A percentile compares a stretch with the other conserved stretches of the same genome.
phyloP scores from a whole-genome alignment of 805 yeast genomes.

The Lachancea sp. region DNA sequence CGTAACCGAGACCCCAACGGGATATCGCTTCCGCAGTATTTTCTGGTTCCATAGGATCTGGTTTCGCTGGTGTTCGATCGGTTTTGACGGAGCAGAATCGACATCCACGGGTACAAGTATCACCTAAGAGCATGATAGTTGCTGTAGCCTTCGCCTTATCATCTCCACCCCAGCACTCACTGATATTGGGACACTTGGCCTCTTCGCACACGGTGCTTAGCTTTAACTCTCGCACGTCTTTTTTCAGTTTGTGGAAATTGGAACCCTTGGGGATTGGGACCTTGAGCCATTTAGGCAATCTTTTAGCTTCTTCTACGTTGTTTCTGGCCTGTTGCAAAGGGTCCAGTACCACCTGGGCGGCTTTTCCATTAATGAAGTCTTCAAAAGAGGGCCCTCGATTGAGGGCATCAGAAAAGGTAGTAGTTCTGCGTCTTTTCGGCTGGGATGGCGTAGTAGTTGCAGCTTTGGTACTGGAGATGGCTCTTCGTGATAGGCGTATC shows the following conservation, averaged over 20 bases:
- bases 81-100: conserved; percentile 97
- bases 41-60: conserved; percentile 96
- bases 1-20: conserved; percentile 98
- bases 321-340: conserved; percentile 69
- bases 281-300: conserved; percentile 89
- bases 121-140: conserved; percentile 96
- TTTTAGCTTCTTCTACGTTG: conserved; percentile 51
- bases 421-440: conserved; percentile 43
- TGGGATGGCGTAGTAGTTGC: conserved; percentile 15
- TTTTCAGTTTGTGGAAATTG: conserved; percentile 70
- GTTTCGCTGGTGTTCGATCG: conserved; percentile 73
- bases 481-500: conserved; percentile 7
- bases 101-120: conserved; percentile 99
- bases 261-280: conserved; percentile 96
- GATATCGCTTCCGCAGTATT: conserved; percentile 96
- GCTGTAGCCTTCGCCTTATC: conserved; percentile 73
- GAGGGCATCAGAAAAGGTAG: conserved; percentile 61
- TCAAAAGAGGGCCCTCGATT: conserved; percentile 89
- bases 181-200: conserved; percentile 98
- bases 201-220: conserved; percentile 97
- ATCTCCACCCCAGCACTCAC: conserved; percentile 99
- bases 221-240: conserved; percentile 81
- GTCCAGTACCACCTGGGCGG: conserved; percentile 57
- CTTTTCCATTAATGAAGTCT: conserved; percentile 80
- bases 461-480: conserved; percentile 16